phyloP scores from a whole-genome alignment of 2,329 filamentous ascomycete species.

The Dendrostoma leiphaemia region DNA sequence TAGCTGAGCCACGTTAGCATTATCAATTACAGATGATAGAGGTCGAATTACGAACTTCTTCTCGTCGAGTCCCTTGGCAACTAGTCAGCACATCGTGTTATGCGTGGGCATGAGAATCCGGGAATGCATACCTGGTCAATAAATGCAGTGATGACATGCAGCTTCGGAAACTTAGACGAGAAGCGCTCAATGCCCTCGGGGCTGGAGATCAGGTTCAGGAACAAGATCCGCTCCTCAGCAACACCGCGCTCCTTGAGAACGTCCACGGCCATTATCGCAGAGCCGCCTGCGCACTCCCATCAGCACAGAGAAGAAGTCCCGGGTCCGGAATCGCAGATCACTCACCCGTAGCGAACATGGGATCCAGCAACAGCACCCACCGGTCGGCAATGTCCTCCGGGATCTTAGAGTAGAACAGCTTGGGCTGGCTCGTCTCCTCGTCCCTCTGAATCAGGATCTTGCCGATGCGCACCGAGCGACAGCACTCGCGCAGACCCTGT shows the following conservation, averaged over 20 bases:
- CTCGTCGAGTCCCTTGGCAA: conserved; percentile 76
- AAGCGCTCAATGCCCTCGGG: conserved; percentile 90
- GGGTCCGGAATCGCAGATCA: too few species aligned
- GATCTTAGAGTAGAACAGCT: conserved; percentile 96
- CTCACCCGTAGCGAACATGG: conserved; percentile 97
- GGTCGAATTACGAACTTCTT: conserved; percentile 72
- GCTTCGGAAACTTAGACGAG: conserved; percentile 80
- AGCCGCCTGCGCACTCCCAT: conserved; percentile 63
- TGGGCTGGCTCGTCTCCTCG: conserved; percentile 88
- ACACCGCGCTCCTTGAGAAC: conserved; percentile 88
- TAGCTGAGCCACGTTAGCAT: conserved; percentile 63
- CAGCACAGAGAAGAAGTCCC: too few species aligned
- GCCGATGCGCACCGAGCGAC: conserved; percentile 93
- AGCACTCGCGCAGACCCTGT: conserved; percentile 92
- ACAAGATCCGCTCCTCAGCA: conserved; percentile 90
- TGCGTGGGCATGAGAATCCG: background rate
- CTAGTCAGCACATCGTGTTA: conserved; percentile 22
- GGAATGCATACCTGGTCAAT: conserved; percentile 67
- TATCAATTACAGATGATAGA: conserved; percentile 5
- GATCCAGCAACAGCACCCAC: conserved; percentile 92
- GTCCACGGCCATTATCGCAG: conserved; percentile 94
- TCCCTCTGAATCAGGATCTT: conserved; percentile 98
- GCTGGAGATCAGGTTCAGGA: conserved; percentile 96
- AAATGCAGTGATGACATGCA: conserved; percentile 92
- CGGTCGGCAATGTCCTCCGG: conserved; percentile 88